Evolutionary conservation across 768 basidiomycete genomes (phyloP).

Genomic region (Boletellus emodensis): DNA sequence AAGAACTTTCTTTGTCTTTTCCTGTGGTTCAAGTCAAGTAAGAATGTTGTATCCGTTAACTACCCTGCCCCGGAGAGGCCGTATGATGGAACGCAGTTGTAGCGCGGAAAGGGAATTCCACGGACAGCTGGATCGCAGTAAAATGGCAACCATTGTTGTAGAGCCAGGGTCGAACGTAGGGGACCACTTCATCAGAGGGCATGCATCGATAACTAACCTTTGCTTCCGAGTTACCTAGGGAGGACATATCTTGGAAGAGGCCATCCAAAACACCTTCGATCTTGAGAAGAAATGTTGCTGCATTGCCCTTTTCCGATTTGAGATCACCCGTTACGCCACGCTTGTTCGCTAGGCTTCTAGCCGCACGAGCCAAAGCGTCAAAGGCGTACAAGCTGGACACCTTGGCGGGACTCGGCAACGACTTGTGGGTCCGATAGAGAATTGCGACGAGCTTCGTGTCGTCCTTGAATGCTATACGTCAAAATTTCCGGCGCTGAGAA

Average conservation of each 20-base stretch:
- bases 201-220: slow-evolving; percentile 66
- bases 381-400: slow-evolving; percentile 90
- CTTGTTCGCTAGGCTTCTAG: slow-evolving; percentile 64
- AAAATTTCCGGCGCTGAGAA: background rate
- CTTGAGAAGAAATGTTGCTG: slow-evolving; percentile 82
- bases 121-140: slow-evolving; percentile 1
- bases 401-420: slow-evolving; percentile 63
- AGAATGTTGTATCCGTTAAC: slow-evolving; percentile 39
- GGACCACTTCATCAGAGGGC: slow-evolving; percentile 2
- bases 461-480: slow-evolving; percentile 42
- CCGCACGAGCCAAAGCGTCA: slow-evolving; percentile 87
- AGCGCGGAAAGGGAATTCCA: background rate
- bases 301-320: slow-evolving; percentile 58
- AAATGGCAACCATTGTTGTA: slow-evolving; percentile 7
- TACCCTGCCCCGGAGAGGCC: slow-evolving; percentile 27
- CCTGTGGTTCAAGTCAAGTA: slow-evolving; percentile 54
- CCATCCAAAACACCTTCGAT: slow-evolving; percentile 89
- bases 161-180: slow-evolving; percentile 5
- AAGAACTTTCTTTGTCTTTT: slow-evolving; percentile 94
- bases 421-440: slow-evolving; percentile 86
- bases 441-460: slow-evolving; percentile 86
- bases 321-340: slow-evolving; percentile 54
- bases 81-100: slow-evolving; percentile 27
- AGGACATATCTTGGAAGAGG: slow-evolving; percentile 79
- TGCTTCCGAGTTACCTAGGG: slow-evolving; percentile 60